Evolutionary conservation across 768 basidiomycete species (phyloP), one percentile per base, ranked within the genome.

Genomic region (Trametes cinnabarina): DNA sequence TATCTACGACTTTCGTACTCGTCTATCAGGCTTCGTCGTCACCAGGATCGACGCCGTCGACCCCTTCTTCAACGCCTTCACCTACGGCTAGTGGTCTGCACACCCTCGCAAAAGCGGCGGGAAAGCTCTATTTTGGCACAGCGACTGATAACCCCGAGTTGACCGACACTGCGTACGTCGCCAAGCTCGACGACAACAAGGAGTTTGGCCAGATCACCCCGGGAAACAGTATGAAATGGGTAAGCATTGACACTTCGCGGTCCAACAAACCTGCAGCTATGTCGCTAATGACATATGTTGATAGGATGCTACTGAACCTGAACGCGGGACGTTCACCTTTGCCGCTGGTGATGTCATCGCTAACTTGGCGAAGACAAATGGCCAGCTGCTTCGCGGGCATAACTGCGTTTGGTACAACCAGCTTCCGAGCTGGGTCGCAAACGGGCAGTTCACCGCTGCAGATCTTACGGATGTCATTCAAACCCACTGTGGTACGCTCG

Each of bases 271-370:
- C n/a, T n/a, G n/a, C 30, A 32, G 30, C 7, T 6, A 32, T 32
- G 30, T 32, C 30, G 20, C 52, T 32, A 12, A 34, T 15, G 30
- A n/a, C 14, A 19, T 0, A 19, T 10, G 14, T 32, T 32, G 8
- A 3, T 53, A 82, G 81, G 80, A 81, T 58, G 77, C 79, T 0
- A 83, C 80, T 14, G 82, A 84, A 57, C 81, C 80, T 2, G 65
- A 68, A 3, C 79, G 72, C 20, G 79, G 79, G 20, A 67, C 64
- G 2, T 84, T 81, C 67, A 80, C 77, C 0, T 83, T 80, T 62
- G 64, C 72, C 1, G 65, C 62, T 14, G 82, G 78, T 9, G 82
- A 84, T 65, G 67, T 60, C 7, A 71, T 84, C 43, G 77, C 76
- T 3, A 66, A 71, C 25, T 69, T 80, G 34, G 81, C 81, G 3